Base-by-base conservation (phyloP, 345 rosid genomes). In the Erucastrum elatum region DNA sequence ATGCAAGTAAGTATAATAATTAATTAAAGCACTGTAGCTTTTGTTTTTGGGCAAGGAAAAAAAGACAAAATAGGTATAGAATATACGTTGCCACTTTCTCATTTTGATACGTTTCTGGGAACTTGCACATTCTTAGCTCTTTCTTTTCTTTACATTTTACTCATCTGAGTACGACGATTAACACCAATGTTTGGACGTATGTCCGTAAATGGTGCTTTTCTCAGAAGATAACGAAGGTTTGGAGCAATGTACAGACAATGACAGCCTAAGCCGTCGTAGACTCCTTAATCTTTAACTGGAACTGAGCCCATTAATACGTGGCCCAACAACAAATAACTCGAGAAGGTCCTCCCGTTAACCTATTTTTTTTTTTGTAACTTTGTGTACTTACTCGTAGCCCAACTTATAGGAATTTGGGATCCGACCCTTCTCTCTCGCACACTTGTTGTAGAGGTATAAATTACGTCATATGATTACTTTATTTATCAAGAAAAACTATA, bases 141-240 rank as follows among this genome's bases (percentile, higher is more conserved):
- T 35, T 60, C 35, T 35, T 2, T 4, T 61, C 2, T 1, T 59
- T 35, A 60, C 27, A 72, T 6, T 2, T 72, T 15, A 41, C 9
- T 72, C 8, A 37, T 9, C 4, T 26, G 58, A 30, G 41, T 15
- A 55, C 61, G 61, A 61, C 58, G 16, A 41, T 10, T 31, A 73
- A 73, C 77, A 63, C 68, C 68, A 72, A 72, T 29, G 4, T 72
- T 72, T 72, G 68, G 76, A 72, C 60, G 29, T 72, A 72, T 72
- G 34, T 26, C 71, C 30, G 8, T 5, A 34, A 34, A 34, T 64
- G 10, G 8, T 29, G 44, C 37, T 29, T 30, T 62, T 39, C n/a
- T 5, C 17, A 53, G 6, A 53, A 6, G 15, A 53, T 15, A 15
- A 51, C 6, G 26, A 53, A 53, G 26, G 51, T 4, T 13, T 16